Evolutionary conservation across 768 basidiomycete genomes (phyloP).

Genomic region (Epithele typhae): DNA sequence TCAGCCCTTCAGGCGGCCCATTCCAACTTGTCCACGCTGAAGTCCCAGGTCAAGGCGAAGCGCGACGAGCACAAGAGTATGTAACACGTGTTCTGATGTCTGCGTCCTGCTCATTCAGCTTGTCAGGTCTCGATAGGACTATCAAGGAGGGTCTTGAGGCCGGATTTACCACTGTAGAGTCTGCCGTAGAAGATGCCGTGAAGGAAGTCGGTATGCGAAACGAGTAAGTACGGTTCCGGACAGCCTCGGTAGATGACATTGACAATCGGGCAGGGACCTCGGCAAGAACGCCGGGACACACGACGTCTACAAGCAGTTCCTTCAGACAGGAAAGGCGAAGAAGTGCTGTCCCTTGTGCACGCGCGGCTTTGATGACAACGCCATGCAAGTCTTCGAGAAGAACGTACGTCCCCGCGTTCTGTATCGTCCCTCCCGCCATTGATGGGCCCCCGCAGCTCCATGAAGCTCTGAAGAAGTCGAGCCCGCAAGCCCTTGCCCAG

Average conservation of each 20-base stretch:
- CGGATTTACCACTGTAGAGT: constrained; percentile 33
- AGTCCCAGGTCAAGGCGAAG: constrained; percentile 58
- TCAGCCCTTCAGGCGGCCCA: constrained; percentile 61
- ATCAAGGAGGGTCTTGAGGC: constrained; percentile 34
- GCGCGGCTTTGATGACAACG: constrained; percentile 54
- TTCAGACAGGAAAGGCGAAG: constrained; percentile 55
- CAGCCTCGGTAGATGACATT: constrained; percentile 1
- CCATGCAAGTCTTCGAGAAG: constrained; percentile 60
- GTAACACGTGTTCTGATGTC: constrained; percentile 6
- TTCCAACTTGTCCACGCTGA: constrained; percentile 53
- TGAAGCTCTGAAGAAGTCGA: constrained; percentile 53
- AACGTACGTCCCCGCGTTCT: constrained; percentile 39
- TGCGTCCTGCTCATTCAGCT: background rate
- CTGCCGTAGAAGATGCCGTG: constrained; percentile 43
- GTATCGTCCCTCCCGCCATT: constrained; percentile 15
- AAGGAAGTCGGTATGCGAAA: constrained; percentile 40
- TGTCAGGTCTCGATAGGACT: constrained; percentile 45
- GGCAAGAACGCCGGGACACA: constrained; percentile 31
- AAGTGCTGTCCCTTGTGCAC: constrained; percentile 76
- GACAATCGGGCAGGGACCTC: constrained; percentile 23
- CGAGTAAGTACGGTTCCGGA: constrained; percentile 32
- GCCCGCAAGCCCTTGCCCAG: constrained; percentile 42
- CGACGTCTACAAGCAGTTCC: constrained; percentile 48
- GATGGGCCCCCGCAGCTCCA: constrained; percentile 45
- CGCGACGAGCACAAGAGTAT: constrained; percentile 59